Evolutionary conservation across 139 green algal genomes (phyloP).

Genomic region (Choricystis sp.): DNA sequence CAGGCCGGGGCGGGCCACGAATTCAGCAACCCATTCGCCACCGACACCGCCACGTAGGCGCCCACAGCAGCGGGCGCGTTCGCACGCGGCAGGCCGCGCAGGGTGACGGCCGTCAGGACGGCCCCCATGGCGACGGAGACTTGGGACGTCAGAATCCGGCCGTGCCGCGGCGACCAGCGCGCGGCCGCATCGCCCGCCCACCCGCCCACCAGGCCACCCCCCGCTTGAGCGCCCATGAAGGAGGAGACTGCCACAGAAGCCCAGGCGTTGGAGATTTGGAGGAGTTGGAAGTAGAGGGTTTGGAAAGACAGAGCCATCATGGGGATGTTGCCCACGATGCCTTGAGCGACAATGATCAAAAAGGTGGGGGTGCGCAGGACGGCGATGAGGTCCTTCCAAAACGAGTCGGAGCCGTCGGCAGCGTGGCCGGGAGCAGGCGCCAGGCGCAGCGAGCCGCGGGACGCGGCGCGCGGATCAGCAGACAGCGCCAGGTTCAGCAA

Average conservation of each 20-base stretch:
- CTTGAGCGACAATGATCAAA: conserved; percentile 16
- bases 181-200: conserved; percentile 27
- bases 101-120: neutral
- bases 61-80: neutral
- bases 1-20: conserved; percentile 27
- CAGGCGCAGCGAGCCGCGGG: neutral
- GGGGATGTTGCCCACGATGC: conserved; percentile 24
- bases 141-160: conserved; percentile 27
- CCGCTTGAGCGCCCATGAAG: conserved; percentile 9
- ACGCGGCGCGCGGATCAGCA: neutral
- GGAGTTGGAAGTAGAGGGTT: conserved; percentile 34
- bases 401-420: neutral
- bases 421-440: too few relatives aligned
- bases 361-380: conserved; percentile 10
- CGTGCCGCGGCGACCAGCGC: conserved; percentile 22
- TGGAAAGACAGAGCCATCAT: conserved; percentile 27
- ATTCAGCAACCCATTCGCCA: conserved; percentile 21
- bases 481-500: neutral
- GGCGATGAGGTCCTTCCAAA: neutral
- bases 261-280: conserved; percentile 23
- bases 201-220: conserved; percentile 14
- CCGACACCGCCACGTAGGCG: conserved; percentile 13
- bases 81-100: neutral
- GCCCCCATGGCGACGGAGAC: conserved; percentile 28
- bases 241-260: conserved; percentile 13